Base-by-base conservation (phyloP, 1,284 basidiomycete species). In the Heliocybe sulcata region DNA sequence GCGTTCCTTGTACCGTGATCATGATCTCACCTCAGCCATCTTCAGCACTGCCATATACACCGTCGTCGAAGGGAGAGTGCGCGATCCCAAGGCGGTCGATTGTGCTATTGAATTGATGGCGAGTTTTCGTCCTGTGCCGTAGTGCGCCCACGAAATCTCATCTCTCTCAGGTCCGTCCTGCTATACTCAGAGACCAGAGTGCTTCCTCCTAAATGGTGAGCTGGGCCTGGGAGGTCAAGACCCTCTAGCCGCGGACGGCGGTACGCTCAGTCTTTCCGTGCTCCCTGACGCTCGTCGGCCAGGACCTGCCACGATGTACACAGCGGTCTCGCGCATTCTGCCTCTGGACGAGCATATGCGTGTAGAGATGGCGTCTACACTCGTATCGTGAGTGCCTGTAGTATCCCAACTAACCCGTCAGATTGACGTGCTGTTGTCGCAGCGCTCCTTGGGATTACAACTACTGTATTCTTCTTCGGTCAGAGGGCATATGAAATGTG, bases 271-370 rank as follows among this genome's bases (percentile, higher is more conserved):
- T 9, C n/a, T 42, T 38, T 2, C 20, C 20, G 16, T 26, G 19
- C 20, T 26, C n/a, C 42, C n/a, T n/a, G n/a, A n/a, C n/a, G n/a
- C n/a, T n/a, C n/a, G n/a, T n/a, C n/a, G n/a, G n/a, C n/a, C n/a
- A 62, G 61, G 25, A 59, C 61, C 14, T 63, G 62, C 45, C 60
- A 25, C 59, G 26, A 31, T 60, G 6, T 62, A 55, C 51, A 48
- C 55, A 38, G 50, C 38, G 20, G 45, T 62, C 23, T 54, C 57
- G 6, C 53, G 45, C 2, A 23, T 58, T 20, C 58, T 62, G 6
- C 55, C 60, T 3, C 23, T 57, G 9, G 56, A 56, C 10, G 48
- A 60, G 61, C 1, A 35, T 57, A 3, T 57, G 56, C 10, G 35
- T 56, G 3, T 52, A 16, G 47, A 56, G 31, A 47, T 56, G 35